A percentile compares a stretch with the other conserved stretches of the same genome.
These are phyloP conservation scores for Zarea fungicola DNA, from an alignment of 2,329 filamentous ascomycete genomes.

Conservation along the genomic window DNA sequence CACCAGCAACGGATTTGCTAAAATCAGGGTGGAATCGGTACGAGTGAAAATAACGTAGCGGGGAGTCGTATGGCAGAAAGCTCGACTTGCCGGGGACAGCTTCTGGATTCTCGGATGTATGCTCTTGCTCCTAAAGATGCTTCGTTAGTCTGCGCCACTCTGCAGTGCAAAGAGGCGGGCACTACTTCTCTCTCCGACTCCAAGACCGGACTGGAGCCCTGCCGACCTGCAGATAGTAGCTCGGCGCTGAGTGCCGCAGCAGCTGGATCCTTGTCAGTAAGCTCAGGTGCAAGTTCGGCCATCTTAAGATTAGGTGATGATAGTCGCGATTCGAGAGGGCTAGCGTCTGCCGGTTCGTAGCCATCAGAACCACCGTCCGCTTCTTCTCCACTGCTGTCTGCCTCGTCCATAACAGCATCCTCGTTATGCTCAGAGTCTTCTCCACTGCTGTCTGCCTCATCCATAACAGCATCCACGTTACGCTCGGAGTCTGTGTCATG, in stretches of 20 bases:
- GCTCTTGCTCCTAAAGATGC: neutral
- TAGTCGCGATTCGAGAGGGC: conserved; percentile 16
- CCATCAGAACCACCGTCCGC: conserved; percentile 37
- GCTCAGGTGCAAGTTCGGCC: neutral
- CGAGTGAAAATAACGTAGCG: conserved; percentile 74
- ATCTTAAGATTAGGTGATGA: conserved; percentile 4
- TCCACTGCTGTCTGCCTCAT: conserved; percentile 8
- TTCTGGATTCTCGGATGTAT: neutral
- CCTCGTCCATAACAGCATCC: conserved; percentile 17
- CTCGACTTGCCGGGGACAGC: neutral
- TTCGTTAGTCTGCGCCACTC: conserved; percentile 2
- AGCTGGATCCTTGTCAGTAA: conserved; percentile 4
- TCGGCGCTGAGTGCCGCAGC: conserved; percentile 10
- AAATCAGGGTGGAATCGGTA: conserved; percentile 87
- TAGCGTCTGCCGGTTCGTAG: conserved; percentile 50
- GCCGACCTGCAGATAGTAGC: conserved; percentile 27
- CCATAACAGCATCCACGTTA: conserved; percentile 16
- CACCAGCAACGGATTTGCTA: conserved; percentile 61
- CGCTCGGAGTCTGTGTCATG: neutral
- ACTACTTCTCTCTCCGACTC: conserved; percentile 38
- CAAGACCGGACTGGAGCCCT: conserved; percentile 17
- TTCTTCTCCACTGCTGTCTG: conserved; percentile 15
- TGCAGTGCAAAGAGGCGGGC: conserved; percentile 1
- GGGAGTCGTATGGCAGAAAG: conserved; percentile 69
- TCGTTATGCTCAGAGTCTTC: conserved; percentile 5